Base-by-base conservation (phyloP, 495 filamentous ascomycete genomes). In the Hypoxylon fragiforme region DNA sequence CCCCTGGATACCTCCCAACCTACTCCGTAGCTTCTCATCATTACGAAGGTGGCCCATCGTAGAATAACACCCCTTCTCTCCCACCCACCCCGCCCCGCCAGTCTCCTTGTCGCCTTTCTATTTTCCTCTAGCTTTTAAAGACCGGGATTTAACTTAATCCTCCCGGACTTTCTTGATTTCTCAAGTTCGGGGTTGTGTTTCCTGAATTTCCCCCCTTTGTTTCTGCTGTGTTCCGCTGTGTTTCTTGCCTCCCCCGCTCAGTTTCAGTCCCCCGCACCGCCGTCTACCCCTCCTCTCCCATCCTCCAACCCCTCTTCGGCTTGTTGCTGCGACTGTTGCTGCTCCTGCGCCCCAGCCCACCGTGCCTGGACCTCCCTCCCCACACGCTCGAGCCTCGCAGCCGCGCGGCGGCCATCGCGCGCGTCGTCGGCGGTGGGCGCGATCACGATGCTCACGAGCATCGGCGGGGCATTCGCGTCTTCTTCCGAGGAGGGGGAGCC, bases 361-460 rank as follows among this genome's bases (percentile, higher is more conserved):
- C 53, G 61, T 22, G 30, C 24, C 49, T 74, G 71, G n/a, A 74
- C 55, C 44, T 63, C 61, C n/a, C 63, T 63, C 0, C 69, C 71
- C 2, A 74, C 62, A 15, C 58, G 59, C 64, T 74, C 71, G 2
- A 74, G 54, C 20, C 64, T 40, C 0, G 63, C 63, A 0, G 66
- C 65, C 0, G 71, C 71, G 1, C 69, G 64, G 7, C 68, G 51
- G 7, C 65, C 71, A 8, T 72, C 68, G 6, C 38, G 60, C 1
- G 59, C 50, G 3, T 66, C 57, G 44, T 71, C 68, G 0, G 55
- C 41, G 18, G 26, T 32, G 3, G 63, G 44, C 18, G 68, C 64
- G 0, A 72, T 66, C 0, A 70, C 68, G 11, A 72, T 34, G 36
- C 62, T 56, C n/a, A 74, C 46, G 1, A 74, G 60, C 59, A 66